Evolutionary conservation across 371 early-diverging fungal species (phyloP).

Genomic region (Rhizopus delemar): DNA sequence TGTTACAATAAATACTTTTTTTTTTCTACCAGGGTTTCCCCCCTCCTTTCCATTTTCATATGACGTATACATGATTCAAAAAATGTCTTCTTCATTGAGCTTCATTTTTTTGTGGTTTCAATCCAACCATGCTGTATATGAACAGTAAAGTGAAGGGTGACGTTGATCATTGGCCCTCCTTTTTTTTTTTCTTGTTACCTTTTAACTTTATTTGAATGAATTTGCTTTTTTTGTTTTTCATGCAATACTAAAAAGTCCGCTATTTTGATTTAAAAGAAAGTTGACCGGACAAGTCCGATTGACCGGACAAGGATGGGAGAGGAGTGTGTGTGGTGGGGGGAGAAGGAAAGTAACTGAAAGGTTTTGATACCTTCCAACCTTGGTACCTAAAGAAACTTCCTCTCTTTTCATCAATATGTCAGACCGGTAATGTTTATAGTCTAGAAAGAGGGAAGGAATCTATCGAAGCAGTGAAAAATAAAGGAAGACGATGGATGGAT

Average conservation of each 20-base stretch:
- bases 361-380: constrained; percentile 2
- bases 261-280: too few species aligned
- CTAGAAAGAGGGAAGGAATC: neutral
- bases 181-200: too few species aligned
- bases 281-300: too few species aligned
- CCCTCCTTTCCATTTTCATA: neutral
- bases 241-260: too few species aligned
- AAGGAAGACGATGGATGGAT: constrained; percentile 1
- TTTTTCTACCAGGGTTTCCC: too few species aligned
- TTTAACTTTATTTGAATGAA: too few species aligned
- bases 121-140: too few species aligned
- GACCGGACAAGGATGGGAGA: neutral
- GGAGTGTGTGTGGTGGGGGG: neutral
- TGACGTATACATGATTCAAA: constrained; percentile 1
- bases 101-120: too few species aligned
- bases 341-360: neutral
- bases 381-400: constrained; percentile 1
- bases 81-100: too few species aligned
- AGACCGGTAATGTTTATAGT: constrained; percentile 2
- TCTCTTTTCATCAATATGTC: constrained; percentile 4
- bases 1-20: neutral
- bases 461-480: neutral
- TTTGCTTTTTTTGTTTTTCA: too few species aligned
- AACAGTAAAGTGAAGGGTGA: too few species aligned
- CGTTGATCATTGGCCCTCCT: too few species aligned